These are phyloP conservation scores for Garcia nutans DNA, from an alignment of 345 rosid genomes.

Conservation along the genomic window DNA sequence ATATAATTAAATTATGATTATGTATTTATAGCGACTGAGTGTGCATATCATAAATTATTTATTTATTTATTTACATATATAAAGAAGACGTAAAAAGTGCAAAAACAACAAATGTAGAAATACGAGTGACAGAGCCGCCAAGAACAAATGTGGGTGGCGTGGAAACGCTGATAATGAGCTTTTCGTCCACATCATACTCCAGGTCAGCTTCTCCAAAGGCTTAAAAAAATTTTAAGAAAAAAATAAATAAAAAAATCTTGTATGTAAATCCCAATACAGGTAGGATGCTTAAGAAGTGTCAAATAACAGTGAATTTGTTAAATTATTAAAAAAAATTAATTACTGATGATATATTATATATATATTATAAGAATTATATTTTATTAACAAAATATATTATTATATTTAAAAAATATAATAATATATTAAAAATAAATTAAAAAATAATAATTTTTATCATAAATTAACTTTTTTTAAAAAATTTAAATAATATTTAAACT, in stretches of 20 bases:
- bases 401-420: too few species aligned
- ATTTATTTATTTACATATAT: conserved; percentile 17
- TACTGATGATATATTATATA: too few species aligned
- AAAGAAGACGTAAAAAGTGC: conserved; percentile 9
- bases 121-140: conserved; percentile 24
- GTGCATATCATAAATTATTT: too few species aligned
- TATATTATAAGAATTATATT: too few species aligned
- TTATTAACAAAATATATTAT: too few species aligned
- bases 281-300: conserved; percentile 41
- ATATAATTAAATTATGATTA: background rate
- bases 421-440: too few species aligned
- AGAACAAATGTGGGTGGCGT: conserved; percentile 43
- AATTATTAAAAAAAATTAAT: too few species aligned
- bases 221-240: background rate
- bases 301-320: too few species aligned
- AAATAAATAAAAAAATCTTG: conserved; percentile 6
- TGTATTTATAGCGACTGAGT: too few species aligned
- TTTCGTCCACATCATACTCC: conserved; percentile 60
- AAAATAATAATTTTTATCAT: too few species aligned
- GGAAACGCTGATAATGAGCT: conserved; percentile 50
- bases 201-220: conserved; percentile 33
- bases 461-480: too few species aligned
- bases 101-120: background rate
- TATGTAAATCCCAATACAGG: conserved; percentile 29
- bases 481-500: too few species aligned